phyloP scores from a whole-genome alignment of 208 protist genomes.

The Blastocrithidia nonstop region DNA sequence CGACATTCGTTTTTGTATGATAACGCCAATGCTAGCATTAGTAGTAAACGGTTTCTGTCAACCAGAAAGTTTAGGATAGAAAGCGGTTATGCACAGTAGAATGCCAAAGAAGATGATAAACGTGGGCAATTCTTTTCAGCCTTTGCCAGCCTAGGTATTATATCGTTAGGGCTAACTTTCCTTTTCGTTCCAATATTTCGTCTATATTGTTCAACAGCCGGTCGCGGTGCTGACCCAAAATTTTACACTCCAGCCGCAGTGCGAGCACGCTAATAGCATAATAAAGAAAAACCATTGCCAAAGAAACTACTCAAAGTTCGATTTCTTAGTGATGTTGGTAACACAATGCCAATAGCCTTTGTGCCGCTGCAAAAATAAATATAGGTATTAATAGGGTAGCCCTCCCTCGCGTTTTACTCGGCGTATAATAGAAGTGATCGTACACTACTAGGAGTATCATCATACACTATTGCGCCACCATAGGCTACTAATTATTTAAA shows the following conservation, averaged over 20 bases:
- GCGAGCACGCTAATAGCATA: slow-evolving; percentile 39
- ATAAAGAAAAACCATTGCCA: slow-evolving; percentile 44
- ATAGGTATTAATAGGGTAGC: slow-evolving; percentile 82
- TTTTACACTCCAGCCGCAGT: slow-evolving; percentile 69
- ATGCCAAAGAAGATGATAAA: slow-evolving; percentile 47
- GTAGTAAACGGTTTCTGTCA: too few relatives aligned
- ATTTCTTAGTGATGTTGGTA: slow-evolving; percentile 72
- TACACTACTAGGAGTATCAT: slow-evolving; percentile 74
- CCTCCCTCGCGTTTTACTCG: slow-evolving; percentile 77
- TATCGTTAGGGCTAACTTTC: slow-evolving; percentile 76
- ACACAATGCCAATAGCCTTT: slow-evolving; percentile 84
- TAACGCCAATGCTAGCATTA: too few relatives aligned
- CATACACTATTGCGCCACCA: slow-evolving; percentile 80
- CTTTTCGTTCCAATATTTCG: slow-evolving; percentile 81
- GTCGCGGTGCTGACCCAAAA: slow-evolving; percentile 64
- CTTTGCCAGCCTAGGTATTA: slow-evolving; percentile 54
- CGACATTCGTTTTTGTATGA: too few relatives aligned
- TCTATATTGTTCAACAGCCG: slow-evolving; percentile 76
- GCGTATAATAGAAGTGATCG: slow-evolving; percentile 83
- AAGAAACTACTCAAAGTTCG: slow-evolving; percentile 78
- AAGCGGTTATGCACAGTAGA: slow-evolving; percentile 35
- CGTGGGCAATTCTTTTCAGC: slow-evolving; percentile 74
- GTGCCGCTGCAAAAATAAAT: slow-evolving; percentile 82
- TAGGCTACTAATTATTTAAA: slow-evolving; percentile 91
- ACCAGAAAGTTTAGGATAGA: slow-evolving; percentile 53